phyloP scores from a whole-genome alignment of 73 alveolate species.

The Strombidium stylifer region DNA sequence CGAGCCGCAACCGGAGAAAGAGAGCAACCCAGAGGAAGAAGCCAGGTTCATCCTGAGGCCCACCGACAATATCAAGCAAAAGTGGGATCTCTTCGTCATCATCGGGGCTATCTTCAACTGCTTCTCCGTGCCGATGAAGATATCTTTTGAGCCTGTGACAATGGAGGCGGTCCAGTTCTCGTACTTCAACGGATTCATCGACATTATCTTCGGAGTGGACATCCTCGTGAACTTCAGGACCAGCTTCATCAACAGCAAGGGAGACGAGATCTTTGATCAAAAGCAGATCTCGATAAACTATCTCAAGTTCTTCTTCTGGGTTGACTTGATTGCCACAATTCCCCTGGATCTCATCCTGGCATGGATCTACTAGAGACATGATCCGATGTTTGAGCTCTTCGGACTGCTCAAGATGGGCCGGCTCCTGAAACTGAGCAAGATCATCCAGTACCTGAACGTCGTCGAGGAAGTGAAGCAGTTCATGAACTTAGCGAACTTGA shows the following conservation, averaged over 20 bases:
- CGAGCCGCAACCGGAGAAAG: no score
- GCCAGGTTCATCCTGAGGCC: no score
- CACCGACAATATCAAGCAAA: no score
- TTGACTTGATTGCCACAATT: slow-evolving; percentile 59
- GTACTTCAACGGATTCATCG: slow-evolving; percentile 14
- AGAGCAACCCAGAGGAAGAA: no score
- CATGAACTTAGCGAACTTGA: slow-evolving; percentile 25
- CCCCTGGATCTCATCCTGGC: slow-evolving; percentile 45
- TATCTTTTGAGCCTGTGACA: neutral
- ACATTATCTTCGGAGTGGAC: slow-evolving; percentile 40
- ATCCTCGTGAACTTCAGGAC: slow-evolving; percentile 59
- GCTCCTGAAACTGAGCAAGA: slow-evolving; percentile 38
- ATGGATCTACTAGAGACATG: neutral
- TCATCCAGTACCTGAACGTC: slow-evolving; percentile 36
- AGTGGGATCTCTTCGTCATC: neutral
- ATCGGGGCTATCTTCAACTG: neutral
- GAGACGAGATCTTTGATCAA: slow-evolving; percentile 48
- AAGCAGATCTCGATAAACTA: slow-evolving; percentile 23
- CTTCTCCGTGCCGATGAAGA: neutral
- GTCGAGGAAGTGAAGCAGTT: slow-evolving; percentile 30
- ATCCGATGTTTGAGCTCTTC: slow-evolving; percentile 27
- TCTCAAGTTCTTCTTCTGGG: slow-evolving; percentile 41
- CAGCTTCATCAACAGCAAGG: slow-evolving; percentile 31
- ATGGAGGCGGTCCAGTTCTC: neutral
- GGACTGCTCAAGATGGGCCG: slow-evolving; percentile 53